Evolutionary conservation across 1,139 yeast species (phyloP), one percentile per base, ranked within the genome.

Genomic region (Arxiozyma slooffiae): DNA sequence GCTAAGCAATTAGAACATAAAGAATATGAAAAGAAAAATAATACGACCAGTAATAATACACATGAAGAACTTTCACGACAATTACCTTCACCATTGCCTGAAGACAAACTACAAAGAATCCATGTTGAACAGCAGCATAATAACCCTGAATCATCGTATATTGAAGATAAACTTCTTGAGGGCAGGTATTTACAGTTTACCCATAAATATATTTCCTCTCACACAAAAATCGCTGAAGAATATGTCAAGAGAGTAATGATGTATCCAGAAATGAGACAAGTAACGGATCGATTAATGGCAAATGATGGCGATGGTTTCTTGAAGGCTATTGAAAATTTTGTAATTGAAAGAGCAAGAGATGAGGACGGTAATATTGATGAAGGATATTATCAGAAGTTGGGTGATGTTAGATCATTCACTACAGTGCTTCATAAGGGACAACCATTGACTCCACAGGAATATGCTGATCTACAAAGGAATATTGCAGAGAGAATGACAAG

Each of bases 181-280:
- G 54, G 53, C 8, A 59, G 57, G 52, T 63, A 64, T 50, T 44
- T 63, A 49, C 52, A 57, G 38, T 65, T 65, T 49, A 63, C 68
- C 3, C 59, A 63, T 49, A 62, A 63, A 24, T 63, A 61, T 46
- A 60, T 65, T 9, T 64, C 69, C 5, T 61, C 68, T 1, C 67
- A 64, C 46, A 67, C 67, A 23, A 63, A 62, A 40, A 58, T 66
- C 37, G 67, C 68, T 2, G 56, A 64, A 47, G 68, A 64, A 48
- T 65, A 62, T 48, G 67, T 65, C 1, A 57, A 59, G 30, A 60
- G 61, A 50, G 57, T 65, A 56, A 55, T 63, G 59, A 54, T 54
- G 57, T 64, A 62, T 49, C 69, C 69, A 17, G 63, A 61, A 44
- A 64, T 66, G 62, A 55, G 61, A 44, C 60, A 61, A 16, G 44